phyloP scores from a whole-genome alignment of 352 stramenopile genomes.

The Globisporangium nunn region DNA sequence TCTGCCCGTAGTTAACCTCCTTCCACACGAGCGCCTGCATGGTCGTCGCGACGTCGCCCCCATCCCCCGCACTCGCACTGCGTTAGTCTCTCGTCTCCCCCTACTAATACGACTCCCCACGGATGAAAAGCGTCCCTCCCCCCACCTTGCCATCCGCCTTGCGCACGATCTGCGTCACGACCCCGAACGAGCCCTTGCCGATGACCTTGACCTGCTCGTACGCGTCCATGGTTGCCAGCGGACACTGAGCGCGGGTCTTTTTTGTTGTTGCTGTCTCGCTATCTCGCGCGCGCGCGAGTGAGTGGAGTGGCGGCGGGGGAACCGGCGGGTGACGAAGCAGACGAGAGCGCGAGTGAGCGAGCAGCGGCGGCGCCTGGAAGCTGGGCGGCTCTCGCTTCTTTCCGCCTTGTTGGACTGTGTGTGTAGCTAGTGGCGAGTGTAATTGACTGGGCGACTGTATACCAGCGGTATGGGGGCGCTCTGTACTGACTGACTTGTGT shows the following conservation, averaged over 20 bases:
- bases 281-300: background rate
- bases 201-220: conserved; percentile 88
- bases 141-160: conserved; percentile 84
- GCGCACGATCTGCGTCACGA: conserved; percentile 87
- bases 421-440: background rate
- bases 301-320: background rate
- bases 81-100: too few relatives aligned
- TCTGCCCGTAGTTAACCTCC: conserved; percentile 89
- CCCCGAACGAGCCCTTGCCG: conserved; percentile 89
- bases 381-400: background rate
- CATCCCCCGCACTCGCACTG: background rate
- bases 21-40: conserved; percentile 89
- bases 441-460: background rate
- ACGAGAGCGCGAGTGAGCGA: conserved; percentile 1
- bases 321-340: too few relatives aligned
- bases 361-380: background rate
- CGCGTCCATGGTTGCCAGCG: conserved; percentile 52
- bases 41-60: too few relatives aligned
- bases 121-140: background rate
- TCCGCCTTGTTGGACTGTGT: background rate
- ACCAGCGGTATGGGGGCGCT: background rate
- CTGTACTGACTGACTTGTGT: background rate
- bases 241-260: background rate
- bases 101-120: too few relatives aligned
- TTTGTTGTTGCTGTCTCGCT: too few relatives aligned